Conservation (phyloP, 23 red algal genomes). For the Gracilaria vermiculophylla region DNA sequence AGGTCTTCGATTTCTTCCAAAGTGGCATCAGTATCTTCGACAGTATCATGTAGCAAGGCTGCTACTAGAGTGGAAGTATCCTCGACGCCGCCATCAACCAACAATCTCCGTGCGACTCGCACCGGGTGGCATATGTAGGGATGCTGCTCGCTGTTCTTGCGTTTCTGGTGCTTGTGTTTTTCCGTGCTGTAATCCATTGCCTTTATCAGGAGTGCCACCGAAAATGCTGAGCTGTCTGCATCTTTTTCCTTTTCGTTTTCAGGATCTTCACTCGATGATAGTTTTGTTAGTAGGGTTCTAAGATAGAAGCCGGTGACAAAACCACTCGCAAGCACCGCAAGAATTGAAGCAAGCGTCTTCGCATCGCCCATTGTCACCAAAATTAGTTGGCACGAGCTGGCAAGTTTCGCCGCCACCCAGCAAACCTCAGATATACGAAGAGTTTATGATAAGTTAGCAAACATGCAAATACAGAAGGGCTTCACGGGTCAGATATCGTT, state of each 20-base stretch:
- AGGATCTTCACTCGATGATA: neutral
- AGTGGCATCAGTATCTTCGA: slow-evolving; percentile 89
- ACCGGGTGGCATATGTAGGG: slow-evolving; percentile 93
- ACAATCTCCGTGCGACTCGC: slow-evolving; percentile 58
- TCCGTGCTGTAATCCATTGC: slow-evolving; percentile 66
- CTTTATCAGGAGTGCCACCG: neutral
- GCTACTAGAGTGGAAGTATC: slow-evolving; percentile 67
- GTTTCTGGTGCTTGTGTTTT: slow-evolving; percentile 65
- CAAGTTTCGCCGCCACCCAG: too few relatives aligned
- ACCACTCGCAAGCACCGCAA: neutral
- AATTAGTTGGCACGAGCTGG: neutral
- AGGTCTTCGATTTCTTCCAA: slow-evolving; percentile 50
- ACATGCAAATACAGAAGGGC: too few relatives aligned
- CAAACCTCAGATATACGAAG: too few relatives aligned
- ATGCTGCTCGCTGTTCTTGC: slow-evolving; percentile 62
- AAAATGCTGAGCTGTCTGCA: neutral
- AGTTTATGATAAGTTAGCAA: too few relatives aligned
- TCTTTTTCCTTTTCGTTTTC: neutral
- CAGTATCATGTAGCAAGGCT: slow-evolving; percentile 85
- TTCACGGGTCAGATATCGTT: too few relatives aligned
- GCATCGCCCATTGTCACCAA: neutral
- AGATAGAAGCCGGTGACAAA: neutral
- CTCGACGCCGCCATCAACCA: slow-evolving; percentile 50
- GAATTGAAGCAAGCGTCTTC: neutral
- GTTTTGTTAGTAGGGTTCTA: neutral